Conservation (phyloP, 192 early-diverging fungal species). For the Coemansia sp. region DNA sequence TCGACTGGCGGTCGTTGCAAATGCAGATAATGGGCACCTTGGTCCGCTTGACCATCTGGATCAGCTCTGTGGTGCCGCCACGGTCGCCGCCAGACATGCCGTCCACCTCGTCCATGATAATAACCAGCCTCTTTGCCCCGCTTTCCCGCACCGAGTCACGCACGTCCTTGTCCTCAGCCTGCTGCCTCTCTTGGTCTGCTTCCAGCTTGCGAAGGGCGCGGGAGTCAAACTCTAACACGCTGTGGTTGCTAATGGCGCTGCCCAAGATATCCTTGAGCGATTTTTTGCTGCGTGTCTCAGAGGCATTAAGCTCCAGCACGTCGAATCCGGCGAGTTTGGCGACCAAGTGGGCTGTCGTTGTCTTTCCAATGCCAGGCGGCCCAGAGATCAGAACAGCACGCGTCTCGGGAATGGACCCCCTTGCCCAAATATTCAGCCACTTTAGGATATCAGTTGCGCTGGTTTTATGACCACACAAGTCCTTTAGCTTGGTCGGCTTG, state of each 20-base stretch:
- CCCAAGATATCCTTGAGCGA: slow-evolving; percentile 63
- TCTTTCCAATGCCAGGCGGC: slow-evolving; percentile 98
- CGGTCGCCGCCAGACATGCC: slow-evolving; percentile 98
- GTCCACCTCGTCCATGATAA: slow-evolving; percentile 99
- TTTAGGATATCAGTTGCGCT: slow-evolving; percentile 62
- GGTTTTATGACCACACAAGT: slow-evolving; percentile 86
- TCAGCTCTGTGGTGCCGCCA: slow-evolving; percentile 85
- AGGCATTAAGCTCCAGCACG: slow-evolving; percentile 94
- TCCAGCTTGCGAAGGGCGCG: slow-evolving; percentile 19
- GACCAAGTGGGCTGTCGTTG: slow-evolving; percentile 90
- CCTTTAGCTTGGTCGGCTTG: slow-evolving; percentile 71
- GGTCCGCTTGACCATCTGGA: slow-evolving; percentile 85
- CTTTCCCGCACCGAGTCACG: slow-evolving; percentile 12
- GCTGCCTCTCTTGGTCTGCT: slow-evolving; percentile 13
- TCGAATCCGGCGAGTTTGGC: slow-evolving; percentile 77
- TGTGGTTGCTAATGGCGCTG: slow-evolving; percentile 59
- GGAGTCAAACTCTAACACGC: slow-evolving; percentile 59
- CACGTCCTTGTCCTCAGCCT: slow-evolving; percentile 29
- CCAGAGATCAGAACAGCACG: slow-evolving; percentile 85
- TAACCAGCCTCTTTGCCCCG: slow-evolving; percentile 51
- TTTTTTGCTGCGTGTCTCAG: slow-evolving; percentile 90
- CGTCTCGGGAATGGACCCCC: slow-evolving; percentile 17
- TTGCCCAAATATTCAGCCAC: slow-evolving; percentile 80
- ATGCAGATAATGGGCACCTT: slow-evolving; percentile 96
- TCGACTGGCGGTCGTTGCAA: slow-evolving; percentile 88